Conservation (phyloP, 2,329 filamentous ascomycete species). For the Cordyceps cicadae region DNA sequence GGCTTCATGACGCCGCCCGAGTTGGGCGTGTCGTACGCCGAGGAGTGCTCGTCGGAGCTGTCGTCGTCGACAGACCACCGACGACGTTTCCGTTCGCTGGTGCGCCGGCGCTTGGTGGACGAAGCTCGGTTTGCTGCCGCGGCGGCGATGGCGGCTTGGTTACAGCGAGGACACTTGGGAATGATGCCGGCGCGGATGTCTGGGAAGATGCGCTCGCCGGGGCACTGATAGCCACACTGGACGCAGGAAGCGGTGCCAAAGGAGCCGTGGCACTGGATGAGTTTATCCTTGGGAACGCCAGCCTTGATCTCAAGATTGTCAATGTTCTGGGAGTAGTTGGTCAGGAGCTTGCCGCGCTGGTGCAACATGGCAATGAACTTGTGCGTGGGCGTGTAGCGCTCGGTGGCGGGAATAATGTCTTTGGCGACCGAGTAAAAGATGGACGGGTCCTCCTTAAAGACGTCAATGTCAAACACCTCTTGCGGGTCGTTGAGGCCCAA, state of each 20-base stretch:
- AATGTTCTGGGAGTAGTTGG: conserved; percentile 98
- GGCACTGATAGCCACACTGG: conserved; percentile 65
- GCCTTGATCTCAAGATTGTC: conserved; percentile 89
- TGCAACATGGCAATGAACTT: conserved; percentile 87
- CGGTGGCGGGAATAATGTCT: conserved; percentile 75
- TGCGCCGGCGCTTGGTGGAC: conserved; percentile 29
- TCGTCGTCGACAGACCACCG: conserved; percentile 26
- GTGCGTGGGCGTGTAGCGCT: conserved; percentile 84
- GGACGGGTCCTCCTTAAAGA: conserved; percentile 77
- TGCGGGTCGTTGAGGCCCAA: conserved; percentile 77
- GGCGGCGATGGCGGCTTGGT: conserved; percentile 44
- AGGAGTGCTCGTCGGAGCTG: conserved; percentile 30
- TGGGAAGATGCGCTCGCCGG: conserved; percentile 69
- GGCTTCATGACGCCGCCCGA: conserved; percentile 80
- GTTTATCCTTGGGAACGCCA: conserved; percentile 69
- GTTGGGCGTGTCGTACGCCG: conserved; percentile 48
- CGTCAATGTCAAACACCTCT: conserved; percentile 85
- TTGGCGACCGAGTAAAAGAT: conserved; percentile 90
- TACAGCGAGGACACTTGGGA: conserved; percentile 68
- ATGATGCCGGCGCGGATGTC: conserved; percentile 70
- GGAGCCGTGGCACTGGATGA: conserved; percentile 93
- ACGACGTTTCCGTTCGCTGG: conserved; percentile 27
- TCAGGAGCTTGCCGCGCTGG: conserved; percentile 79
- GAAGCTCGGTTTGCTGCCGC: conserved; percentile 18
- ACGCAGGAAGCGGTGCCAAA: conserved; percentile 89